Evolutionary conservation across 768 basidiomycete genomes (phyloP).

Genomic region (Suillus sp.): DNA sequence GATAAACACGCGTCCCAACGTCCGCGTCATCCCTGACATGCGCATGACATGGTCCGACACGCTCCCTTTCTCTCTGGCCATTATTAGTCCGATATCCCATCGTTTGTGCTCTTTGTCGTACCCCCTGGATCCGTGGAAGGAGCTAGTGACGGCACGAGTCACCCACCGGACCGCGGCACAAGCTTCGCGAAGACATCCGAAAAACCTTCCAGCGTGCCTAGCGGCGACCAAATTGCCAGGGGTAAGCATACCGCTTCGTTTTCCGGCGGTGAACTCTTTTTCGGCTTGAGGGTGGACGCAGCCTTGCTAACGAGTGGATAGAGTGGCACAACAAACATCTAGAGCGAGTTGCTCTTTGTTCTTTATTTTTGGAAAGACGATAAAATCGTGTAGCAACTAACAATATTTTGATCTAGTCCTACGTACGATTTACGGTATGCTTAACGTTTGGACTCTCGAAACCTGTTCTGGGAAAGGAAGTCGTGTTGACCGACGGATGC

Average conservation of each 20-base stretch:
- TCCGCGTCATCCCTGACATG: slow-evolving; percentile 48
- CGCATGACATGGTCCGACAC: slow-evolving; percentile 63
- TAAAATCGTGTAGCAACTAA: not conserved
- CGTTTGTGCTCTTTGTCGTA: slow-evolving; percentile 47
- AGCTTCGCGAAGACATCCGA: slow-evolving; percentile 72
- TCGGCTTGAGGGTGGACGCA: slow-evolving; percentile 90
- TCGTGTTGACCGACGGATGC: slow-evolving; percentile 34
- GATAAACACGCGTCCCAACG: slow-evolving; percentile 70
- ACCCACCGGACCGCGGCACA: slow-evolving; percentile 85
- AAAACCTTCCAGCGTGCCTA: slow-evolving; percentile 59
- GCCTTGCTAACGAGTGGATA: slow-evolving; percentile 86
- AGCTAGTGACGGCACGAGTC: slow-evolving; percentile 75
- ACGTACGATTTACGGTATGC: not conserved
- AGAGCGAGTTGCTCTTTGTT: slow-evolving; percentile 27
- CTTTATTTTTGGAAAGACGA: not conserved
- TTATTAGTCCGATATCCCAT: slow-evolving; percentile 55
- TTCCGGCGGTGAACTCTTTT: slow-evolving; percentile 88
- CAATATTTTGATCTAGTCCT: not conserved
- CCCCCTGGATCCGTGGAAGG: slow-evolving; percentile 54
- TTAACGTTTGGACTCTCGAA: not conserved
- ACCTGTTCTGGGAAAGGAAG: slow-evolving; percentile 10
- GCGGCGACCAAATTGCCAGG: slow-evolving; percentile 70
- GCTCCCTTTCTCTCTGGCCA: slow-evolving; percentile 53
- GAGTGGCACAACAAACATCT: slow-evolving; percentile 66
- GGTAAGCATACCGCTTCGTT: slow-evolving; percentile 72